Evolutionary conservation across 257 asterid species (phyloP).

Genomic region (Perilla frutescens): DNA sequence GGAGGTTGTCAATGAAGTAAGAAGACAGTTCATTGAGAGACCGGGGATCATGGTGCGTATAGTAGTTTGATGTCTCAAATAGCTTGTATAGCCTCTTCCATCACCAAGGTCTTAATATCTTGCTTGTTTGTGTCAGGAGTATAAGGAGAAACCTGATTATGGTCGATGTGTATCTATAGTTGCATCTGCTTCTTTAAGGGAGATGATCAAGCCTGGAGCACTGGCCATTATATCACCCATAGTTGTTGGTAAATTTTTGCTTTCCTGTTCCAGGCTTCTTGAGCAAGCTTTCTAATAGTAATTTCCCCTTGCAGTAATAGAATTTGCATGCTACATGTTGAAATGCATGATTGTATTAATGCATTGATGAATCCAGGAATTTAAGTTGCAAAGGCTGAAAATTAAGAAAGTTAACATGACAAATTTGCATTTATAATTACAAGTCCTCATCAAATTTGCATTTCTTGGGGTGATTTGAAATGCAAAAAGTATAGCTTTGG

Average conservation of each 20-base stretch:
- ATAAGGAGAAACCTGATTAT: constrained; percentile 98
- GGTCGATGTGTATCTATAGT: constrained; percentile 97
- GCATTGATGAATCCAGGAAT: neutral
- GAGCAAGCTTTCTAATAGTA: constrained; percentile 8
- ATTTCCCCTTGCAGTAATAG: constrained; percentile 12
- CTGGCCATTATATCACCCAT: constrained; percentile 95
- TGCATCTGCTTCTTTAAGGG: constrained; percentile 96
- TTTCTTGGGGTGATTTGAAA: neutral
- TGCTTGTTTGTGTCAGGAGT: constrained; percentile 61
- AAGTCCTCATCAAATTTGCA: neutral
- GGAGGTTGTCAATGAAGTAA: constrained; percentile 98
- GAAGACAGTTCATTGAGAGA: constrained; percentile 98
- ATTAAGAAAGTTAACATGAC: neutral
- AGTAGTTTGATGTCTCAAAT: constrained; percentile 25
- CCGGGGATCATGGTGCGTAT: constrained; percentile 97
- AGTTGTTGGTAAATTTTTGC: constrained; percentile 66
- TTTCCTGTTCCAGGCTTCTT: constrained; percentile 20
- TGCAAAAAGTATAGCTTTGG: neutral
- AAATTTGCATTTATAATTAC: neutral
- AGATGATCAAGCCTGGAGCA: constrained; percentile 99
- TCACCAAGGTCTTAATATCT: constrained; percentile 23
- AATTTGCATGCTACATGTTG: constrained; percentile 24
- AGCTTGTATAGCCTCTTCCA: constrained; percentile 20
- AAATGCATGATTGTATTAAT: constrained; percentile 17
- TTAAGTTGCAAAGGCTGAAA: no score